Conservation (phyloP, 2,329 filamentous ascomycete species). For the Xylaria sp. region DNA sequence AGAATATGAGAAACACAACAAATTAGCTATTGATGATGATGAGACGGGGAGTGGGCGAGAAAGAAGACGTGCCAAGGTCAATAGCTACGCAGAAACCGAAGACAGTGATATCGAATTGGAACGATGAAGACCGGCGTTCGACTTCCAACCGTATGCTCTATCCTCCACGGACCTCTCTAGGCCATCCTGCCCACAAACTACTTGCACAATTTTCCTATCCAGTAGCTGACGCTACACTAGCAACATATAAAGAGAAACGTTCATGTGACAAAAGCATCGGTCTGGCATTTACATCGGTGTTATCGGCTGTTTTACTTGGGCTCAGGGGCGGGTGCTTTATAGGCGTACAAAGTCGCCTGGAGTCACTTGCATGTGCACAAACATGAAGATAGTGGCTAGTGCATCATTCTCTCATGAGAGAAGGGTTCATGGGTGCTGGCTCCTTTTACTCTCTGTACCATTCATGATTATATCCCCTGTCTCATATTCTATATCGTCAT, state of each 20-base stretch:
- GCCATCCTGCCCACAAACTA: neutral
- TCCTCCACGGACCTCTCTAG: neutral
- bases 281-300: constrained; percentile 26
- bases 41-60: constrained; percentile 45
- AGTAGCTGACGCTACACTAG: constrained; percentile 1
- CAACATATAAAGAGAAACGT: neutral
- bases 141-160: neutral
- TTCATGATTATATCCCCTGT: constrained; percentile 10
- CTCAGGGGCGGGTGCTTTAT: neutral
- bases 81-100: constrained; percentile 55
- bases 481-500: neutral
- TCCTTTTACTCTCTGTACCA: constrained; percentile 7
- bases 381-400: neutral
- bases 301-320: constrained; percentile 17
- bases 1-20: constrained; percentile 65
- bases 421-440: constrained; percentile 8
- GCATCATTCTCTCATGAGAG: constrained; percentile 6
- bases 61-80: constrained; percentile 50
- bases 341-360: constrained; percentile 20
- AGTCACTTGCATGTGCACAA: constrained; percentile 24
- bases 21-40: constrained; percentile 51
- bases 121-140: constrained; percentile 19
- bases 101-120: constrained; percentile 50
- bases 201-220: neutral
- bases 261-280: constrained; percentile 2